Conservation (phyloP, 139 green algal species). For the Coelastrella sp. region DNA sequence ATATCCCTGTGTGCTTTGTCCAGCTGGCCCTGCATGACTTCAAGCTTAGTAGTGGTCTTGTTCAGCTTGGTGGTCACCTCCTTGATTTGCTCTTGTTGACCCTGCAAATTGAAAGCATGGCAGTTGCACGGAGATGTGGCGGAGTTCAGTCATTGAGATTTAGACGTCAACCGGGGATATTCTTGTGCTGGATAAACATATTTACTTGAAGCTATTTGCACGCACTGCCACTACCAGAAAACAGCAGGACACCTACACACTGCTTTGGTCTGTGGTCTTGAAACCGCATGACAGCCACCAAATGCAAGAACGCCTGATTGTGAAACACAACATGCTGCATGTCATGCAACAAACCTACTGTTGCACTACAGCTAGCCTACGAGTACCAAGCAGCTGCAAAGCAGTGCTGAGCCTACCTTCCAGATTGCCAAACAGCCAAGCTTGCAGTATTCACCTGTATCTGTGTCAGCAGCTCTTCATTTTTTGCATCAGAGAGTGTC, state of each 20-base stretch:
- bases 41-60: slow-evolving; percentile 40
- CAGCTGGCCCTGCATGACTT: slow-evolving; percentile 29
- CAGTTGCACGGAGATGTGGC: neutral
- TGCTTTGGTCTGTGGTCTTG: neutral
- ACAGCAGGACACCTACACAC: too few relatives aligned
- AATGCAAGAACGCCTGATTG: too few relatives aligned
- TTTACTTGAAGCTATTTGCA: too few relatives aligned
- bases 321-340: too few relatives aligned
- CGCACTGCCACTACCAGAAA: too few relatives aligned
- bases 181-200: neutral
- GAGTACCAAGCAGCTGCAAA: neutral
- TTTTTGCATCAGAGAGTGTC: slow-evolving; percentile 17
- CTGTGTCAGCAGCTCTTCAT: slow-evolving; percentile 33
- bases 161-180: neutral
- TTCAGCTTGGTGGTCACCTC: neutral
- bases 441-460: neutral
- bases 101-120: neutral
- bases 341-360: too few relatives aligned
- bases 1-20: slow-evolving; percentile 23
- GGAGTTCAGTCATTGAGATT: neutral
- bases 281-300: too few relatives aligned
- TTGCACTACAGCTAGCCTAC: neutral
- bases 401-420: neutral
- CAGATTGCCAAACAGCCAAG: too few relatives aligned
- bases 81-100: neutral